Evolutionary conservation across 768 basidiomycete species (phyloP), one percentile per base, ranked within the genome.

Genomic region (Ramaria rubella): DNA sequence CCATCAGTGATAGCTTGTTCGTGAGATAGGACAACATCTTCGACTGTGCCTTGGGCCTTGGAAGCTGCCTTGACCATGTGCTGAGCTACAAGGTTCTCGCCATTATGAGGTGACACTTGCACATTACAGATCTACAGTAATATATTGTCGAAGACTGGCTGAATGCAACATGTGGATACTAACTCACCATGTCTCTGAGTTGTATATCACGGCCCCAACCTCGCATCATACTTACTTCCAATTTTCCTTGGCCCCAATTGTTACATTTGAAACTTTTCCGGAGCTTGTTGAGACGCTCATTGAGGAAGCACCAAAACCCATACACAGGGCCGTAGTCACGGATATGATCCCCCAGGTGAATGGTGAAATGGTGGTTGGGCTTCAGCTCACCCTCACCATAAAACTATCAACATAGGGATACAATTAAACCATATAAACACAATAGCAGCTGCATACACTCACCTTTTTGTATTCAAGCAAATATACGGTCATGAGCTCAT

Each of bases 231-330:
- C 67, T 67, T 2, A 69, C 61, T 49, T 71, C 69, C 0, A 73
- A 58, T 46, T 70, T 68, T 1, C 70, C 66, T 63, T 38, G n/a
- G n/a, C n/a, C n/a, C n/a, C n/a, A n/a, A n/a, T n/a, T n/a, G n/a
- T n/a, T n/a, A n/a, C n/a, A n/a, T n/a, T n/a, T n/a, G n/a, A n/a
- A n/a, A n/a, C n/a, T n/a, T n/a, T n/a, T n/a, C n/a, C n/a, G n/a
- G n/a, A 38, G n/a, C 36, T 38, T 67, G 57, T 74, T 74, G 1
- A 74, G 55, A 0, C 66, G 58, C 44, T 74, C 73, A 21, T 68
- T 70, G 0, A 72, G 60, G 48, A 73, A 74, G 0, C 63, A 69
- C 73, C 72, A 73, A n/a, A n/a, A n/a, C n/a, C n/a, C n/a, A n/a
- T n/a, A n/a, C n/a, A n/a, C n/a, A n/a, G n/a, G n/a, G n/a, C 74